Base-by-base conservation (phyloP, 2,329 filamentous ascomycete genomes). In the Tympanopsis confertula region DNA sequence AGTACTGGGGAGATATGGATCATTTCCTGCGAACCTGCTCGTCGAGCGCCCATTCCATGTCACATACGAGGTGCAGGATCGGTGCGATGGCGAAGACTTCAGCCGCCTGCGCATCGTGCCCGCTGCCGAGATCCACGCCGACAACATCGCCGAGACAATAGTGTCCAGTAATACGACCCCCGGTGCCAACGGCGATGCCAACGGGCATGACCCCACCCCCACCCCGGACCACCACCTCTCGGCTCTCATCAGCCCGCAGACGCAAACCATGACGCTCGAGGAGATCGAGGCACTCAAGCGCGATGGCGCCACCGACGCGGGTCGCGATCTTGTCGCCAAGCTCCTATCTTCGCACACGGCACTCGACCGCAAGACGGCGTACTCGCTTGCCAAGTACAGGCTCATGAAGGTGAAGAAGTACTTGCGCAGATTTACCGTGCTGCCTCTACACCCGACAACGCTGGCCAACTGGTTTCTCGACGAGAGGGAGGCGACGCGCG, bases 301-400 rank as follows among this genome's bases (percentile, higher is more conserved):
- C 12, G 76, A 86, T 40, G 83, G 81, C 10, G 22, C 22, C 7
- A 77, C 79, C 3, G 80, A 80, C 4, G 85, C 86, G 0, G 89
- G 88, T 12, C 83, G 84, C 55, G 88, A 94, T 37, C 73, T 98
- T 35, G 91, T 98, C 45, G 81, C 85, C n/a, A 94, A 88, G 60
- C 77, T 98, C 19, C 74, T 98, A 58, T 71, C 87, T 20, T 91
- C 87, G 32, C 91, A 98, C 58, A 80, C 84, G 14, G 84, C 82
- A 1, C 71, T 98, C 32, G 87, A 94, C 47, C 83, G 96, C 62
- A 98, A 98, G 68, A 96, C 91, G 0, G 71, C 78, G 1, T 98
- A 93, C 52, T 93, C 87, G 2, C 66, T 95, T 41, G 88, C 89
- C 32, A 98, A 98, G 58, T 98, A 98, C 61, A 94, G 91, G 51